Conservation (phyloP, 345 rosid species). For the Mangifera indica region DNA sequence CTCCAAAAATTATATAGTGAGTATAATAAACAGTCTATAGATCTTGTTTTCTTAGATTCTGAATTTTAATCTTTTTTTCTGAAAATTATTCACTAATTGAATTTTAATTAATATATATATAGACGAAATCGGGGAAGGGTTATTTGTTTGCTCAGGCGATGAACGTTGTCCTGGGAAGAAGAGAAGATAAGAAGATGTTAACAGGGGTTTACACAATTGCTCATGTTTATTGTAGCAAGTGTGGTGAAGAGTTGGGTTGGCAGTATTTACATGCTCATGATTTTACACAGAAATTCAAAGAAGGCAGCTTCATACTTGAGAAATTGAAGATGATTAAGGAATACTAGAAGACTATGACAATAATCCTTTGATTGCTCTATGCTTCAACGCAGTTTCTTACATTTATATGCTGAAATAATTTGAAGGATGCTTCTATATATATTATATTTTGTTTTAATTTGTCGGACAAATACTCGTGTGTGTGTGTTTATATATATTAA, state of each 20-base stretch:
- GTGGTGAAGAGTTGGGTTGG: slow-evolving; percentile 42
- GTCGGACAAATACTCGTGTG: too few relatives aligned
- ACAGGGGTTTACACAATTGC: slow-evolving; percentile 35
- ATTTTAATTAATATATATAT: neutral
- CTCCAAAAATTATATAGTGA: slow-evolving; percentile 27
- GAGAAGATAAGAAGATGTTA: slow-evolving; percentile 30
- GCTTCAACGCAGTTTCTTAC: too few relatives aligned
- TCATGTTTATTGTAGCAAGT: slow-evolving; percentile 34
- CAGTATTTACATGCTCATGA: slow-evolving; percentile 35
- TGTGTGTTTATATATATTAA: too few relatives aligned
- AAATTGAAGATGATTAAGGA: slow-evolving; percentile 33
- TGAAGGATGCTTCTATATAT: too few relatives aligned
- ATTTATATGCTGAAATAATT: too few relatives aligned
- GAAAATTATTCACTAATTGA: too few relatives aligned
- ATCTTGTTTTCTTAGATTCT: neutral
- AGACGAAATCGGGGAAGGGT: slow-evolving; percentile 42
- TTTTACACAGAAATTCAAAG: slow-evolving; percentile 31
- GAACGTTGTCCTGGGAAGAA: slow-evolving; percentile 40
- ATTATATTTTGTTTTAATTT: too few relatives aligned
- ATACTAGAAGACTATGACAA: neutral
- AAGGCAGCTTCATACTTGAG: slow-evolving; percentile 42
- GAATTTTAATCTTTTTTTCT: neutral
- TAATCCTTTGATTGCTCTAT: too few relatives aligned
- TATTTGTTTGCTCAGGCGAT: slow-evolving; percentile 42
- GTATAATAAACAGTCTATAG: neutral